These are phyloP conservation scores for Haematococcus lacustris DNA, from an alignment of 139 green algal species.

Conservation along the genomic window DNA sequence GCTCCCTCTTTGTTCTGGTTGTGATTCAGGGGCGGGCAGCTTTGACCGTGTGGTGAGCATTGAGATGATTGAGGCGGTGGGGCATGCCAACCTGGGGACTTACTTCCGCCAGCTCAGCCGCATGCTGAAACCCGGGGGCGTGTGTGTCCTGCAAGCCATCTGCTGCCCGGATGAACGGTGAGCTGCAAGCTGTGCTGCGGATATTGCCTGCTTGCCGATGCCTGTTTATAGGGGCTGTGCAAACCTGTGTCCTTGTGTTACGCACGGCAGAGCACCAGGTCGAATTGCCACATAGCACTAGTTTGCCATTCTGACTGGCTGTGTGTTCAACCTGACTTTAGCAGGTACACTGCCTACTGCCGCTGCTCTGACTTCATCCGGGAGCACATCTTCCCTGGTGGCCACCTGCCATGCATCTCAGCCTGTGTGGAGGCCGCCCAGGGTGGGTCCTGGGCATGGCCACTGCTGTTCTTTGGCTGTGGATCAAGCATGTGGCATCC, in stretches of 20 bases:
- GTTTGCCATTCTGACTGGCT: too few species aligned
- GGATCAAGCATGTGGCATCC: too few species aligned
- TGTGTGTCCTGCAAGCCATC: conserved; percentile 68
- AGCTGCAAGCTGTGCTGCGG: too few species aligned
- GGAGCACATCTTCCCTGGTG: conserved; percentile 95
- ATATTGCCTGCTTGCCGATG: too few species aligned
- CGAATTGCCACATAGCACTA: too few species aligned
- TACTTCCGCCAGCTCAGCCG: conserved; percentile 74
- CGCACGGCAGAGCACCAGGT: too few species aligned
- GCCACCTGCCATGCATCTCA: conserved; percentile 73
- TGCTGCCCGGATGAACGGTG: conserved; percentile 31
- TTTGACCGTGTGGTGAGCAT: conserved; percentile 83
- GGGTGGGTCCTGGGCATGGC: conserved; percentile 36
- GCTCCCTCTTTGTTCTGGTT: too few species aligned
- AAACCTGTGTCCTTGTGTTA: too few species aligned
- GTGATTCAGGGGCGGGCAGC: conserved; percentile 27
- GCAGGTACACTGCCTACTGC: conserved; percentile 87
- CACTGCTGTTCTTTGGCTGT: too few species aligned
- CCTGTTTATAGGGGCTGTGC: too few species aligned
- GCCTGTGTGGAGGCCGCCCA: conserved; percentile 68
- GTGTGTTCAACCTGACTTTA: not conserved
- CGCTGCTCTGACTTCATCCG: conserved; percentile 89
- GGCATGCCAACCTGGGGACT: conserved; percentile 79
- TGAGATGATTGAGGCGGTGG: conserved; percentile 98
- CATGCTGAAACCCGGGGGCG: conserved; percentile 71